Conservation (phyloP, 164 flowering plant species). For the Stephania cephalantha region DNA sequence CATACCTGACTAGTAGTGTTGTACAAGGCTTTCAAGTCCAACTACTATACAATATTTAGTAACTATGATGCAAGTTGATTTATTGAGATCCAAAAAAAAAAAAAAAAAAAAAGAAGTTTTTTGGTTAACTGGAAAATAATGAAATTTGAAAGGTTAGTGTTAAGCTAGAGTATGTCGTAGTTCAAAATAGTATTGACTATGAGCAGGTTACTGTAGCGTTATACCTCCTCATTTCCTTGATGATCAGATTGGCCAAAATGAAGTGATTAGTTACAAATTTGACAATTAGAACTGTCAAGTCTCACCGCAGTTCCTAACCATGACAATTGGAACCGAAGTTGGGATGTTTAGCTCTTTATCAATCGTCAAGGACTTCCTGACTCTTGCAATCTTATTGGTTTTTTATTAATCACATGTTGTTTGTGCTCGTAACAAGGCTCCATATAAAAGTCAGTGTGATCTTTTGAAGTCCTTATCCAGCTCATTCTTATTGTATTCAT, state of each 20-base stretch:
- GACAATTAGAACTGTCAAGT: background rate
- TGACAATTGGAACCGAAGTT: background rate
- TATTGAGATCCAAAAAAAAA: background rate
- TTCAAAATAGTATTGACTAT: background rate
- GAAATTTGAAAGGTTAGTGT: background rate
- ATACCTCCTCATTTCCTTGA: too few relatives aligned
- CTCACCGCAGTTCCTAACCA: too few relatives aligned
- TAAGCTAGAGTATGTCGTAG: background rate
- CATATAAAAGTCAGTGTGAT: background rate
- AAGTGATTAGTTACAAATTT: background rate
- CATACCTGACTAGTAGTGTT: background rate
- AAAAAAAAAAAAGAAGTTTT: background rate
- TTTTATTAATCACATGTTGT: background rate
- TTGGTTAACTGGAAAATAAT: background rate
- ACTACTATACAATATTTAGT: background rate
- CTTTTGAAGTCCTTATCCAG: background rate
- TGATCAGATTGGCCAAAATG: background rate
- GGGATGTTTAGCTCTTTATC: background rate
- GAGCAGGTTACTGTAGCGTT: background rate
- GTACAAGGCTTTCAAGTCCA: background rate
- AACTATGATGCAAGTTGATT: background rate
- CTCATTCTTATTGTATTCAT: too few relatives aligned
- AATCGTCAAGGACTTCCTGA: background rate
- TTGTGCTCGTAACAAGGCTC: background rate
- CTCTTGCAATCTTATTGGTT: background rate